Base-by-base conservation (phyloP, 2,329 filamentous ascomycete species). In the Neonectria coccinea region DNA sequence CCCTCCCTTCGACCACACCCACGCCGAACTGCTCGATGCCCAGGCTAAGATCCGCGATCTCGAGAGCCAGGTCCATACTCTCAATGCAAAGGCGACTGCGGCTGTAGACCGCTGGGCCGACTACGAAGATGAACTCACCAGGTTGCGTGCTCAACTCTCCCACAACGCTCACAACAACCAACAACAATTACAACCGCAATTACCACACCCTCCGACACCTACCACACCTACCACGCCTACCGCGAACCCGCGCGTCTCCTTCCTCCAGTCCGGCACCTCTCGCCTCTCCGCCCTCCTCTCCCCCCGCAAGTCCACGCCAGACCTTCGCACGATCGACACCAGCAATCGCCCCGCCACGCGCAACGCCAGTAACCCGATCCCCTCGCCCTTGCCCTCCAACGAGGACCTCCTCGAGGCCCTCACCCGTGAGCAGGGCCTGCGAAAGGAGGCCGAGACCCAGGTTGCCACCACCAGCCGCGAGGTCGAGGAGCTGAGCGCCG, bases 71-170 rank as follows among this genome's bases (percentile, higher is more conserved):
- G 88, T 94, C 58, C 85, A 86, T 60, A 79, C 89, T 58, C 84
- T 94, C 63, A 92, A 89, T 77, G 84, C 91, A 70, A 93, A 92
- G 78, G 90, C 90, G 60, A 86, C 89, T 3, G 87, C 88, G 36
- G 83, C 83, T 76, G 85, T 88, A 67, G 86, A 89, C 77, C 86
- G 85, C 75, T 89, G 86, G 86, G 91, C 92, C 74, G 90, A 93
- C 81, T 94, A 93, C 83, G 92, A 95, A 79, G 91, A 93, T 78
- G 91, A 94, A 76, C 85, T 94, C 44, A 83, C 87, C 48, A 82
- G 79, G 48, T 82, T 93, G 59, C 87, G 87, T 69, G 80, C 79
- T 39, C 71, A 73, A 75, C 75, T 69, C 22, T 75, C 71, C 59
- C 73, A 51, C 53, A 53, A 67, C 67, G 77, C 61, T 36, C 67